Evolutionary conservation across 2,329 filamentous ascomycete genomes (phyloP), one percentile per base, ranked within the genome.

Genomic region (Lecanicillium sp.): DNA sequence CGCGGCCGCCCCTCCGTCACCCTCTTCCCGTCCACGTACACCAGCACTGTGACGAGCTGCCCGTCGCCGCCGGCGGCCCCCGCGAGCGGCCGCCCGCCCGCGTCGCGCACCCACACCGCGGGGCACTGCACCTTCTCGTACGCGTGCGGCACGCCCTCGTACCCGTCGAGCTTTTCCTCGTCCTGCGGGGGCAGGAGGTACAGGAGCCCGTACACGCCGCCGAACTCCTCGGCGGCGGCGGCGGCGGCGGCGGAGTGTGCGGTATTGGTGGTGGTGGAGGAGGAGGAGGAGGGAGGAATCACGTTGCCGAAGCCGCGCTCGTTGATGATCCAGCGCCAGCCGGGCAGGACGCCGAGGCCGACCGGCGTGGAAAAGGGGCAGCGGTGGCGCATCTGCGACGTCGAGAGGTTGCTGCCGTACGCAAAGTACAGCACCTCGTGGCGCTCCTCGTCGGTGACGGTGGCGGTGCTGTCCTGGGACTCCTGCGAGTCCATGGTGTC

Each of bases 401-500:
- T 73, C 61, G 81, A 85, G 50, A 87, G 73, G 62, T 87, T 87
- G 60, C 77, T 82, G 53, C 84, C 84, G 64, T 84, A 87, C 57
- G 78, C 84, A 60, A 87, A 86, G 69, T 86, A 86, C 54, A 80
- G 62, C 43, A 67, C 56, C 52, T 68, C 66, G 41, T 59, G 59
- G 11, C 60, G 56, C 46, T 62, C 57, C 30, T 66, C 62, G 26
- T 62, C 61, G 48, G 68, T 61, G 15, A 65, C 33, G 20, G 65
- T 67, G 55, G 63, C 59, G 51, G 54, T 53, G 54, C 62, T 65
- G 54, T 62, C 63, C 52, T 67, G 65, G 19, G 64, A 67, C 48
- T 57, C 60, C 14, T 61, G 58, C 14, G 60, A 36, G 26, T 49
- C 47, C 47, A 49, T 44, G 27, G 11, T 15, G n/a, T n/a, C 24